Conservation (phyloP, 345 rosid genomes). For the Arabis hirsuta region DNA sequence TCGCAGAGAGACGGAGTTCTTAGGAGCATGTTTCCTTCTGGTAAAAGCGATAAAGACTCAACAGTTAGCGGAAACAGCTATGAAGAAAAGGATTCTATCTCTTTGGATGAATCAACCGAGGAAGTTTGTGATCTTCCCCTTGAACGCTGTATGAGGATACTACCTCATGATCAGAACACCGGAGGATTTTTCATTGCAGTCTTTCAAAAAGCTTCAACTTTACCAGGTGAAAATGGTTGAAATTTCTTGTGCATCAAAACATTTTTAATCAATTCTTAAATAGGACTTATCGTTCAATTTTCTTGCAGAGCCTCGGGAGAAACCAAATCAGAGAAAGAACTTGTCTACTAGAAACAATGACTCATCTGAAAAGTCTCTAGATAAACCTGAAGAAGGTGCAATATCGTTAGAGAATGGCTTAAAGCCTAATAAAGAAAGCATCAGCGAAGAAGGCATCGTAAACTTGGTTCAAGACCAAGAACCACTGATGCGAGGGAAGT, state of each 20-base stretch:
- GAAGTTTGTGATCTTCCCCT: conserved; percentile 79
- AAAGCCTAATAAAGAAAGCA: conserved; percentile 22
- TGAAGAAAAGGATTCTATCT: conserved; percentile 32
- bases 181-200: conserved; percentile 96
- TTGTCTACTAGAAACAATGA: conserved; percentile 39
- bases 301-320: conserved; percentile 55
- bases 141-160: conserved; percentile 85
- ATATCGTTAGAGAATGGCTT: conserved; percentile 46
- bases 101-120: conserved; percentile 45
- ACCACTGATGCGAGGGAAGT: conserved; percentile 36
- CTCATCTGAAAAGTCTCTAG: conserved; percentile 38
- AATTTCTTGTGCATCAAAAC: background rate
- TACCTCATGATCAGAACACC: conserved; percentile 95
- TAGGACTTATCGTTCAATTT: background rate
- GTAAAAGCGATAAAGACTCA: conserved; percentile 44
- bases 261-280: background rate
- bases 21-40: conserved; percentile 90
- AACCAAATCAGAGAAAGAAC: conserved; percentile 37
- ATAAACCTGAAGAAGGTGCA: conserved; percentile 46
- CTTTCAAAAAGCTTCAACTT: conserved; percentile 67
- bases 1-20: conserved; percentile 56
- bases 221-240: conserved; percentile 60
- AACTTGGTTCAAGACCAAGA: conserved; percentile 33
- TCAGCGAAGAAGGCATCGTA: conserved; percentile 13
- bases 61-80: background rate